Evolutionary conservation across 352 stramenopile genomes (phyloP).

Genomic region (Pythium dissotocum): DNA sequence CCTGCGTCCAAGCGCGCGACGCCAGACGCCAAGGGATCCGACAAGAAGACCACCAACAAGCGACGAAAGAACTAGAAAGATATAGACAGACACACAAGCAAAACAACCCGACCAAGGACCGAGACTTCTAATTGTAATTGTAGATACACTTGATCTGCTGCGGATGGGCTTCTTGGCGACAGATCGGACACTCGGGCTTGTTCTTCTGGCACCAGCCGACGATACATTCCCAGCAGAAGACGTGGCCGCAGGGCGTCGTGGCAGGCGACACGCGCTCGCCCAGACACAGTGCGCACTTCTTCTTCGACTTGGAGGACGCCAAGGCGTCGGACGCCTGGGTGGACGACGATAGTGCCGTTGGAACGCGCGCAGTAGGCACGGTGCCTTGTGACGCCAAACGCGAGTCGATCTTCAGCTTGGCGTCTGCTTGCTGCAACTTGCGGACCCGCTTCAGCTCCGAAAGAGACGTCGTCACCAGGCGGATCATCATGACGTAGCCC

Average conservation of each 20-base stretch:
- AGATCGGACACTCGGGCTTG: slow-evolving; percentile 90
- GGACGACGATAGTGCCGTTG: slow-evolving; percentile 16
- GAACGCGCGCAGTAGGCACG: slow-evolving; percentile 33
- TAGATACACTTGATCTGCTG: slow-evolving; percentile 92
- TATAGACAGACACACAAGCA: not conserved
- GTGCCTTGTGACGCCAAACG: not conserved
- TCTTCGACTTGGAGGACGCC: slow-evolving; percentile 35
- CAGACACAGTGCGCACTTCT: slow-evolving; percentile 89
- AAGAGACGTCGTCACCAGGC: slow-evolving; percentile 49
- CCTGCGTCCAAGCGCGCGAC: slow-evolving; percentile 14
- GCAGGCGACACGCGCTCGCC: slow-evolving; percentile 69
- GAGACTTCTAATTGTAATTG: slow-evolving; percentile 73
- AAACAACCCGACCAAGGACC: not conserved
- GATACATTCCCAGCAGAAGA: slow-evolving; percentile 94
- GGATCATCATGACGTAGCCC: slow-evolving; percentile 81
- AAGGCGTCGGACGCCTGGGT: slow-evolving; percentile 22
- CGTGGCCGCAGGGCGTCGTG: slow-evolving; percentile 86
- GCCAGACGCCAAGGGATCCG: slow-evolving; percentile 27
- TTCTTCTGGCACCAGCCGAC: slow-evolving; percentile 93
- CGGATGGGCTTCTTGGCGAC: slow-evolving; percentile 80
- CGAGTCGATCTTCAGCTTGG: slow-evolving; percentile 43
- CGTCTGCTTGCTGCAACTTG: slow-evolving; percentile 44
- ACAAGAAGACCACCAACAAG: slow-evolving; percentile 60
- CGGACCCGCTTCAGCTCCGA: slow-evolving; percentile 55
- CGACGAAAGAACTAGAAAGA: slow-evolving; percentile 33